Evolutionary conservation across 306 rosid species (phyloP).

Genomic region (Herpetospermum pedunculosum): DNA sequence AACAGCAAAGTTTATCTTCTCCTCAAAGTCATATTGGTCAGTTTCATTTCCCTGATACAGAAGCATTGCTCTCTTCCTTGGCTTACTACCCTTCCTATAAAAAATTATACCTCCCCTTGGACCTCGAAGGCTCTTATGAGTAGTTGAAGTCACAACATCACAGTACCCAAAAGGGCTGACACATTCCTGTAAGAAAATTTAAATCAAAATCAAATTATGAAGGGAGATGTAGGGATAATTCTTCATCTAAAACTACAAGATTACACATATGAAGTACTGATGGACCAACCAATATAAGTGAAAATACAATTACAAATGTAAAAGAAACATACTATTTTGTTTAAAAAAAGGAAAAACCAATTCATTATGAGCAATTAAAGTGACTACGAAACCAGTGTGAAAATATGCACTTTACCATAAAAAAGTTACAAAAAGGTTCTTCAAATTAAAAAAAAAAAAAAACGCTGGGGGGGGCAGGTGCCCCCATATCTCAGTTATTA

Average conservation of each 20-base stretch:
- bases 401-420: background rate
- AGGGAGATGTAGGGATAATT: background rate
- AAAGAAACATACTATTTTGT: background rate
- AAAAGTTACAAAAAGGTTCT: background rate
- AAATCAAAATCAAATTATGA: background rate
- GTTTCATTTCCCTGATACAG: constrained; percentile 54
- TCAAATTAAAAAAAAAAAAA: background rate
- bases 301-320: background rate
- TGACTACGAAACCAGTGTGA: background rate
- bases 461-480: background rate
- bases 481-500: background rate
- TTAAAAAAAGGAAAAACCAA: background rate
- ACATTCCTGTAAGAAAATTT: constrained; percentile 46
- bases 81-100: constrained; percentile 73
- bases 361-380: background rate
- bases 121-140: constrained; percentile 98
- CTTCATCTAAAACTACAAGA: background rate
- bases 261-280: background rate
- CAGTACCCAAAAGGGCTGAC: constrained; percentile 83
- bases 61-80: constrained; percentile 65
- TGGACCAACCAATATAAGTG: background rate
- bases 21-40: constrained; percentile 78
- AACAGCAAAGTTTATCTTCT: constrained; percentile 83
- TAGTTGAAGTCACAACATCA: constrained; percentile 91
- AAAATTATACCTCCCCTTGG: constrained; percentile 98